Evolutionary conservation across 2,329 filamentous ascomycete genomes (phyloP), one percentile per base, ranked within the genome.

Genomic region (Aureobasidium sp.): DNA sequence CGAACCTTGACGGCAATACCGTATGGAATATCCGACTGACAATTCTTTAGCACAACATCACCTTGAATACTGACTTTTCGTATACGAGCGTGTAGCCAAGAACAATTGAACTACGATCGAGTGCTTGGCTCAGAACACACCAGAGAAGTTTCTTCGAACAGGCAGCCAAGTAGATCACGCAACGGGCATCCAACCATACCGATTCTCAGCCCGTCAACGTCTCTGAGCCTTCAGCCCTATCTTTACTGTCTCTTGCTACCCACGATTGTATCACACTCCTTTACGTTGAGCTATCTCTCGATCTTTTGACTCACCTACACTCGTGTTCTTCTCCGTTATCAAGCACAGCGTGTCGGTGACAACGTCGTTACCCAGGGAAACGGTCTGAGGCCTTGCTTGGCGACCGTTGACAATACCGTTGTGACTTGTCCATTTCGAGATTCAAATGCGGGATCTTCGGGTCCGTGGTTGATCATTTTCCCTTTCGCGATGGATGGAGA

Each of bases 391-490:
- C n/a, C 51, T 36, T 36, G 33, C 33, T 7, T 36, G 33, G 51
- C 38, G 51, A 38, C 29, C n/a, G 51, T 51, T 51, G 33, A 33
- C 0, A 38, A n/a, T 31, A 25, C 11, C 15, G n/a, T 11, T 31
- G 18, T 33, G 36, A 4, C 33, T 13, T 27, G 23, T 3, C 55
- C 55, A 42, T 47, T 47, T 13, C 6, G 18, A 40, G 55, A 33
- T 20, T 7, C 18, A 10, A 25, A 25, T 15, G 25, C 40, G 55
- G 11, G 55, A 59, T 40, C 27, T 36, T 59, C 40, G 29, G 25
- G 42, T n/a, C 27, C 36, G 42, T n/a, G 33, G n/a, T 40, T 40
- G 51, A 55, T 55, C 51, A 55, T 55, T 55, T 55, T 55, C 51
- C 51, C 6, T 55, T 53, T 54, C 13, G 33, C 13, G 33, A 27